Evolutionary conservation across 1,139 yeast species (phyloP).

Genomic region (Taphrina flavorubra): DNA sequence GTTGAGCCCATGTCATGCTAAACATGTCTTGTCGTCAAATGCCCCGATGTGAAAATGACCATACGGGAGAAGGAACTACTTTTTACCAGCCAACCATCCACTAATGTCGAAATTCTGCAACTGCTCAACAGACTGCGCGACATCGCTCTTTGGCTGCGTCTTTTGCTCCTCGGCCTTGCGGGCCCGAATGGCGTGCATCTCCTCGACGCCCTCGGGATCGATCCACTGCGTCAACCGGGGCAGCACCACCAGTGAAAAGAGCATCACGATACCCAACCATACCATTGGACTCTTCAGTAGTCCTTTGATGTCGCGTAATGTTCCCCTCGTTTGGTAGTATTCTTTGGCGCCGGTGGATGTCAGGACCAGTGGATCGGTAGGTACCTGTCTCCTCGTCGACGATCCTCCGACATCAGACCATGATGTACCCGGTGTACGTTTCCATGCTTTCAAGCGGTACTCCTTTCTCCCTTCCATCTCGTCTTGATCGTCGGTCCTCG

Average conservation of each 20-base stretch:
- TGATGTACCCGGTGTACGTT: neutral
- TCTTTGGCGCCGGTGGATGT: slow-evolving; percentile 6
- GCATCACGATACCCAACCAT: slow-evolving; percentile 33
- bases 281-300: slow-evolving; percentile 31
- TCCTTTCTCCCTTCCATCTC: neutral
- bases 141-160: slow-evolving; percentile 3
- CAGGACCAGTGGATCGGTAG: slow-evolving; percentile 14
- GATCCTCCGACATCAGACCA: neutral
- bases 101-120: slow-evolving; percentile 36
- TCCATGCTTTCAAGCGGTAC: neutral
- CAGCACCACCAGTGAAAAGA: slow-evolving; percentile 22
- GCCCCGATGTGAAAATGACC: no score
- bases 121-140: slow-evolving; percentile 22
- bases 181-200: slow-evolving; percentile 26
- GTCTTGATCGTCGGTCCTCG: neutral
- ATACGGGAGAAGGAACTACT: slow-evolving; percentile 1
- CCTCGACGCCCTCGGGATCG: slow-evolving; percentile 38
- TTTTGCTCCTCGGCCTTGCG: slow-evolving; percentile 13
- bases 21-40: no score
- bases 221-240: slow-evolving; percentile 20
- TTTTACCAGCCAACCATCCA: slow-evolving; percentile 41
- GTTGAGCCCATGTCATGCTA: no score
- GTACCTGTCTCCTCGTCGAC: neutral
- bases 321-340: slow-evolving; percentile 25
- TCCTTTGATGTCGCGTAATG: slow-evolving; percentile 1